Percentiles rank a stretch among this genome's conserved stretches.
Conservation (phyloP, 2,329 filamentous ascomycete species). For the Sporothrix phasma region DNA sequence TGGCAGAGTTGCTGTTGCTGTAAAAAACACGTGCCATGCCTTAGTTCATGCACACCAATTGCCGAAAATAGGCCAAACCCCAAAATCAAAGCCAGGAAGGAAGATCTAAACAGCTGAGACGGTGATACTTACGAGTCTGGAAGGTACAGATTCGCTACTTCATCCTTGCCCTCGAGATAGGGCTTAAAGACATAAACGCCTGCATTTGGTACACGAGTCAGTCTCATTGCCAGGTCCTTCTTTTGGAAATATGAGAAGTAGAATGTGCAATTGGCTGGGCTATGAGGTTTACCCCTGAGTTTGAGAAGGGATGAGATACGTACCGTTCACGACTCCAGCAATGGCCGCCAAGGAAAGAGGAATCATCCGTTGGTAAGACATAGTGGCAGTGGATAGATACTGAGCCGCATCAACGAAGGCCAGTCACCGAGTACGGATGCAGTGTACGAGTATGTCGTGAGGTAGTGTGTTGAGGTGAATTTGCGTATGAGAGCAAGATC, state of each 20-base stretch:
- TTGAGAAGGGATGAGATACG: constrained; percentile 2
- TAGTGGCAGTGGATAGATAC: background rate
- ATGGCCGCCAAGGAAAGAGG: constrained; percentile 24
- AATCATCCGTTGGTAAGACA: constrained; percentile 17
- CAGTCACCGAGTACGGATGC: background rate
- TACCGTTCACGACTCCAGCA: constrained; percentile 27
- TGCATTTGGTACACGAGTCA: background rate
- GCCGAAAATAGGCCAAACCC: background rate
- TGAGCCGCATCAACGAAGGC: background rate
- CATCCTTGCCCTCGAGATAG: constrained; percentile 9
- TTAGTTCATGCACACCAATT: background rate
- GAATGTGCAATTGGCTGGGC: background rate
- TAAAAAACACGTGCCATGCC: constrained; percentile 7
- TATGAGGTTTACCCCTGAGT: background rate
- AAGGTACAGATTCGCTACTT: background rate
- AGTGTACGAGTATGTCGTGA: background rate
- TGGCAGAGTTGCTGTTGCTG: background rate
- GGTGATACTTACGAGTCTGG: constrained; percentile 2
- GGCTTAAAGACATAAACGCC: constrained; percentile 19
- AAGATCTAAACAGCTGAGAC: background rate
- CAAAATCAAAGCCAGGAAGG: background rate
- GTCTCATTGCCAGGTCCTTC: background rate
- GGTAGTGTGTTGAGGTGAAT: background rate
- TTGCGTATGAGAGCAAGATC: background rate
- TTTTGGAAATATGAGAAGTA: background rate